A percentile compares a stretch with the other conserved stretches of the same genome.
Evolutionary conservation across 495 filamentous ascomycete species (phyloP).

Genomic region (Aspergillus homomorphus): DNA sequence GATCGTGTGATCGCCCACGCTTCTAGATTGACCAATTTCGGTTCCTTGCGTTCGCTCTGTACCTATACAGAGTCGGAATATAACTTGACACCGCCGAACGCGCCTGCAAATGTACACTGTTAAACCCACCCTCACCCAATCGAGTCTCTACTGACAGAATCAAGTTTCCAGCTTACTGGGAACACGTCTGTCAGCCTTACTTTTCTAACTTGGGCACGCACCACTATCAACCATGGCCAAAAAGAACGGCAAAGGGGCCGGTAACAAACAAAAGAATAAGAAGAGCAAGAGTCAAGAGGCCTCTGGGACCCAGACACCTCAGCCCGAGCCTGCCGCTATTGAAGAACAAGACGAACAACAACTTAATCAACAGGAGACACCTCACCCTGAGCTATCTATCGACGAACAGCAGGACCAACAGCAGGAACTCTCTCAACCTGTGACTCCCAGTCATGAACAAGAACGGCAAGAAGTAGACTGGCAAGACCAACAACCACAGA

Average conservation of each 20-base stretch:
- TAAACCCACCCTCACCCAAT: constrained; percentile 33
- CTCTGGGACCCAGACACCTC: constrained; percentile 31
- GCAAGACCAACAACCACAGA: constrained; percentile 5
- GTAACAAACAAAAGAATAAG: constrained; percentile 40
- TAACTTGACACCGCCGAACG: constrained; percentile 33
- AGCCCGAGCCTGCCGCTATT: constrained; percentile 23
- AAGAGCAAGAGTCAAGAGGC: constrained; percentile 38
- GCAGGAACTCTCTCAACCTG: constrained; percentile 1
- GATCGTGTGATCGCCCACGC: constrained; percentile 16
- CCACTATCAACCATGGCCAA: constrained; percentile 37
- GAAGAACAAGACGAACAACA: constrained; percentile 16
- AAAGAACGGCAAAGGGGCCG: constrained; percentile 35
- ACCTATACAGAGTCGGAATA: constrained; percentile 32
- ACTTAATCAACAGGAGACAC: constrained; percentile 11
- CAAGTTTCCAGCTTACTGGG: constrained; percentile 35
- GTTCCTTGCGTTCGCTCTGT: constrained; percentile 21
- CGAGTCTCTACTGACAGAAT: constrained; percentile 29
- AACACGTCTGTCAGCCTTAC: constrained; percentile 38
- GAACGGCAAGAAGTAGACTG: not conserved
- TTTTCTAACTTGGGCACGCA: constrained; percentile 35
- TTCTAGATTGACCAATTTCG: constrained; percentile 10
- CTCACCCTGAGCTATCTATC: constrained; percentile 5
- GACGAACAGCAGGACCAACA: constrained; percentile 5
- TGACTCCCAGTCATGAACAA: not conserved
- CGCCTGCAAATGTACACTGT: constrained; percentile 38